Evolutionary conservation across 192 early-diverging fungal species (phyloP).

Genomic region (Rhizophagus prolifer): DNA sequence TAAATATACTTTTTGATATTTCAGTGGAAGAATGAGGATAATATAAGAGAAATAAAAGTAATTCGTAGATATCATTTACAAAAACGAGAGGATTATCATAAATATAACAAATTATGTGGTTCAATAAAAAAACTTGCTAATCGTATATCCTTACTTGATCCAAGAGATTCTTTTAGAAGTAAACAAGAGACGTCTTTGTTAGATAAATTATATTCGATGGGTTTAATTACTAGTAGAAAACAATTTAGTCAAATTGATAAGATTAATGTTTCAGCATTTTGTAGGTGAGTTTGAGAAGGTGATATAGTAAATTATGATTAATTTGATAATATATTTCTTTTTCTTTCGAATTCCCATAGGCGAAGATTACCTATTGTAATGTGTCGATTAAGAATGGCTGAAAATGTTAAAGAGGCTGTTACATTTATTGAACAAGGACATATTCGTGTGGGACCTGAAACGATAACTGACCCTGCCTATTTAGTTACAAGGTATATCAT

Average conservation of each 20-base stretch:
- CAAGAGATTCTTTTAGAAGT: slow-evolving; percentile 76
- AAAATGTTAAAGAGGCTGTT: slow-evolving; percentile 88
- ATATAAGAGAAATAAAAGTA: slow-evolving; percentile 79
- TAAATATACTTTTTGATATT: neutral
- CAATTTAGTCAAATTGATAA: slow-evolving; percentile 77
- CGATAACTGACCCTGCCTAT: slow-evolving; percentile 86
- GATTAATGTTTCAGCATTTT: slow-evolving; percentile 85
- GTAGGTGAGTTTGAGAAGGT: slow-evolving; percentile 44
- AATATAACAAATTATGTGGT: slow-evolving; percentile 85
- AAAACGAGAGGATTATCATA: slow-evolving; percentile 85
- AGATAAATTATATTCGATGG: slow-evolving; percentile 85
- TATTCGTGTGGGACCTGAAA: slow-evolving; percentile 89
- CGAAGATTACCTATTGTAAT: slow-evolving; percentile 88
- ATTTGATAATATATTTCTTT: neutral
- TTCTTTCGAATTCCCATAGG: slow-evolving; percentile 30
- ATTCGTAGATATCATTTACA: slow-evolving; percentile 87
- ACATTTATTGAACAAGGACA: slow-evolving; percentile 94
- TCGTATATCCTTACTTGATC: slow-evolving; percentile 79
- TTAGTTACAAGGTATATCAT: slow-evolving; percentile 37
- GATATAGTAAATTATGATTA: neutral
- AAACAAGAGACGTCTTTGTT: slow-evolving; percentile 76
- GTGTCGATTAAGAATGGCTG: slow-evolving; percentile 93
- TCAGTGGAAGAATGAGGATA: slow-evolving; percentile 83
- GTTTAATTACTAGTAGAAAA: slow-evolving; percentile 75
- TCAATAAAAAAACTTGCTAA: slow-evolving; percentile 82